Evolutionary conservation across 495 filamentous ascomycete genomes (phyloP), one percentile per base, ranked within the genome.

Genomic region (Podospora appendiculata): DNA sequence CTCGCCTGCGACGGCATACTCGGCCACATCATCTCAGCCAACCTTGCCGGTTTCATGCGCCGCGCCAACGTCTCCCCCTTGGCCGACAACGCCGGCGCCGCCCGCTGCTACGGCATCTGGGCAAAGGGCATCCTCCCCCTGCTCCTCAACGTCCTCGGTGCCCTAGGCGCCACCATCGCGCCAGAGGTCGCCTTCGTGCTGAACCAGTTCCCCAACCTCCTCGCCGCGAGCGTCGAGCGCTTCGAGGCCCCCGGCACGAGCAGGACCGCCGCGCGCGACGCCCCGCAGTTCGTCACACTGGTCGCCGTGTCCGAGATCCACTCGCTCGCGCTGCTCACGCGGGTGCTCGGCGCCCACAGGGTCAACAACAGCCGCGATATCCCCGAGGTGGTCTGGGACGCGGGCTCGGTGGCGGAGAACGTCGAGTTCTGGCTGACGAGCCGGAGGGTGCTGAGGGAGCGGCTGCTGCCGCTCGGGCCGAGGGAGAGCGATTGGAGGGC

Each of bases 1-100:
- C 79, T 97, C 35, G 93, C 92, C 6, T 83, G 87, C 33, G 89
- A 95, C 61, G 90, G 81, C 47, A 74, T 95, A 6, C 78, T 98
- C 1, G 76, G 81, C 48, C 84, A 87, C 44, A 74, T 98, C 35
- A 81, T 82, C 10, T 81, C 84, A n/a, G 88, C 90, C 48, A 87
- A 81, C 41, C 69, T 96, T 4, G 80, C 85, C 8, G 79, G 80
- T 41, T 80, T 84, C 63, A 80, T 94, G 60, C 79, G 81, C 1
- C 81, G 84, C 41, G 66, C 75, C 32, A 83, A 83, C 47, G 86
- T 90, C 48, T 81, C 82, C 2, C 88, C 90, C 0, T 88, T 79
- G 13, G 63, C 75, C 0, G 77, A 80, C 6, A 70, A 70, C 45
- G 67, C 75, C 11, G 80, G 79, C 14, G 58, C 75, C 0, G 75